Evolutionary conservation across 805 yeast species (phyloP).

Genomic region (Zygoascus ofunaensis): DNA sequence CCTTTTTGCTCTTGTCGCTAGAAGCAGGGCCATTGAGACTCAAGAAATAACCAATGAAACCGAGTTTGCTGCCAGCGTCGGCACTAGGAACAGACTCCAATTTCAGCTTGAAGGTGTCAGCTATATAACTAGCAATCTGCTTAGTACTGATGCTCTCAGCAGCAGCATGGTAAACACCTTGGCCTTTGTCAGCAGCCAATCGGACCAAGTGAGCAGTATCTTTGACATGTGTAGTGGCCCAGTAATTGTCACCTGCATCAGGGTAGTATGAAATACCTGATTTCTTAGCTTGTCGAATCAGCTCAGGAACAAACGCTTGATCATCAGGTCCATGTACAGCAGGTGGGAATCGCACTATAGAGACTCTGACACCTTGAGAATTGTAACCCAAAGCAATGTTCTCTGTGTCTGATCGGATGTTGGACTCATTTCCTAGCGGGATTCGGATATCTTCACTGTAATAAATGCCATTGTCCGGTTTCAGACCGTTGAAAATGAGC

Average conservation of each 20-base stretch:
- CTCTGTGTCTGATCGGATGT: constrained; percentile 15
- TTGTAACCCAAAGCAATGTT: constrained; percentile 13
- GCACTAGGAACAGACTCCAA: not conserved
- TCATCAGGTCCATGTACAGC: constrained; percentile 27
- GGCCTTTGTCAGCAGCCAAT: constrained; percentile 24
- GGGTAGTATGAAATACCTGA: constrained; percentile 28
- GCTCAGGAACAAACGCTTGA: not conserved
- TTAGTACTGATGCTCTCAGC: constrained; percentile 21
- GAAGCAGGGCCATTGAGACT: not conserved
- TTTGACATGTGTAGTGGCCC: constrained; percentile 27
- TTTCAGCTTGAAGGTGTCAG: constrained; percentile 4
- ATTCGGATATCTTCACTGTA: not conserved
- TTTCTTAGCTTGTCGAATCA: constrained; percentile 9
- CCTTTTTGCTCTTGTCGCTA: constrained; percentile 4
- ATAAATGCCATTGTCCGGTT: not conserved
- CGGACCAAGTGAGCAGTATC: constrained; percentile 31
- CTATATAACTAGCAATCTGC: constrained; percentile 25
- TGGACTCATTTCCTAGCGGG: too few relatives aligned
- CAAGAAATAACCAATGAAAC: not conserved
- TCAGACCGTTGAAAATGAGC: too few relatives aligned
- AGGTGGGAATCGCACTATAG: constrained; percentile 27
- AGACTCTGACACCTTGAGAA: constrained; percentile 23
- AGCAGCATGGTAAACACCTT: constrained; percentile 21
- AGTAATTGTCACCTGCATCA: constrained; percentile 29
- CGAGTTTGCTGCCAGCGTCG: constrained; percentile 1